phyloP scores from a whole-genome alignment of 371 early-diverging fungal genomes.

The Apophysomyces elegans region DNA sequence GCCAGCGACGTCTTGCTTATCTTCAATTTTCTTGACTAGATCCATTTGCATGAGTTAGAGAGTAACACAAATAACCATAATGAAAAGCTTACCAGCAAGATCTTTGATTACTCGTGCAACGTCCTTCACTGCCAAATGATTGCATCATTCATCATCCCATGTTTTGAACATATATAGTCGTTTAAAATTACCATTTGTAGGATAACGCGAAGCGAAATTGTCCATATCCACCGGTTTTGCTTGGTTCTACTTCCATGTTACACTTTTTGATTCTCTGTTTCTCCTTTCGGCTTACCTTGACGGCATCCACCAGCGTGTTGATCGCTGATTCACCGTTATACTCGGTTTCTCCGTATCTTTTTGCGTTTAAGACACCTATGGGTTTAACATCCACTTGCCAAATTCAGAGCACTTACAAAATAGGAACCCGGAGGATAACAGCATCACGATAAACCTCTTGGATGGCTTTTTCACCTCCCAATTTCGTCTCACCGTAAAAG shows the following conservation, averaged over 20 bases:
- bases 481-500: constrained; percentile 80
- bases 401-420: constrained; percentile 52
- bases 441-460: constrained; percentile 57
- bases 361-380: not conserved
- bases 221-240: constrained; percentile 63
- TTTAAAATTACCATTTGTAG: constrained; percentile 68
- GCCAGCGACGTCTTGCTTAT: constrained; percentile 57
- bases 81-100: constrained; percentile 45
- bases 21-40: constrained; percentile 42
- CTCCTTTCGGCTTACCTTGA: constrained; percentile 44
- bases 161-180: not conserved
- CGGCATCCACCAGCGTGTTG: constrained; percentile 69
- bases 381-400: not conserved
- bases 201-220: constrained; percentile 72
- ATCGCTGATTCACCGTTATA: constrained; percentile 79
- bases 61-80: not conserved
- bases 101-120: constrained; percentile 71
- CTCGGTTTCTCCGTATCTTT: constrained; percentile 69
- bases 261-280: not conserved
- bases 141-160: not conserved
- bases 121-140: constrained; percentile 55
- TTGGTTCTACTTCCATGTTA: constrained; percentile 28
- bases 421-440: constrained; percentile 79
- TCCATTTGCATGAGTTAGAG: too few species aligned
- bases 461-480: constrained; percentile 75